Evolutionary conservation across 2,329 filamentous ascomycete species (phyloP).

Genomic region (Calonectria pteridis): DNA sequence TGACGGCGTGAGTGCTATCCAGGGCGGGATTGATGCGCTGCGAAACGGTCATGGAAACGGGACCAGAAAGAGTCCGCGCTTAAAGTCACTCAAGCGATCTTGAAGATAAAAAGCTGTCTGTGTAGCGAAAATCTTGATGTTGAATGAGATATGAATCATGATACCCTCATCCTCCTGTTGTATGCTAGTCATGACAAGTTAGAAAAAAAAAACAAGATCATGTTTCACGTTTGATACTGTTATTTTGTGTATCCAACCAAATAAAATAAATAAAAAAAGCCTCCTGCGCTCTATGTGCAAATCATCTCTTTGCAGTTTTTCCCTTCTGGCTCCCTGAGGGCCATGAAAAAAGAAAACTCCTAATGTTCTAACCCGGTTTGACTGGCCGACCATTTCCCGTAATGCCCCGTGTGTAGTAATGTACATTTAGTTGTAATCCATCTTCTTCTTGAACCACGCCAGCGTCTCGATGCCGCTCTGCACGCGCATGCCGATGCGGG

Average conservation of each 20-base stretch:
- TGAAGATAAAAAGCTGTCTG: too few relatives aligned
- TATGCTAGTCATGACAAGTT: neutral
- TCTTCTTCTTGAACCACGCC: conserved; percentile 63
- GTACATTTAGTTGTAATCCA: conserved; percentile 46
- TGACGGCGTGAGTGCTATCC: conserved; percentile 49
- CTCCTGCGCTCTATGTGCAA: conserved; percentile 29
- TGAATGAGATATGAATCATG: conserved; percentile 1
- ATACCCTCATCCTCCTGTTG: neutral
- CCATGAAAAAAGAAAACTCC: neutral
- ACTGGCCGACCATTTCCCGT: neutral
- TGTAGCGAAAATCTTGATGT: neutral
- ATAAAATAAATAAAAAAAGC: neutral
- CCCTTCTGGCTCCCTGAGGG: conserved; percentile 8
- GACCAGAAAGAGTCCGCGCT: conserved; percentile 42
- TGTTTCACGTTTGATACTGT: conserved; percentile 5
- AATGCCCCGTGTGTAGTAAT: neutral
- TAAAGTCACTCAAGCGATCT: conserved; percentile 33
- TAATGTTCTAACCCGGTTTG: neutral
- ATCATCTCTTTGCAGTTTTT: neutral
- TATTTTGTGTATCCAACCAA: neutral
- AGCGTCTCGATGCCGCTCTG: conserved; percentile 77
- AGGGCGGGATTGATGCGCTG: conserved; percentile 49
- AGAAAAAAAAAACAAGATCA: neutral
- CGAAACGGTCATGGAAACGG: conserved; percentile 40
- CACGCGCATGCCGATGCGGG: conserved; percentile 79